Evolutionary conservation across 805 yeast species (phyloP).

Genomic region (Metschnikowia vanudenii): DNA sequence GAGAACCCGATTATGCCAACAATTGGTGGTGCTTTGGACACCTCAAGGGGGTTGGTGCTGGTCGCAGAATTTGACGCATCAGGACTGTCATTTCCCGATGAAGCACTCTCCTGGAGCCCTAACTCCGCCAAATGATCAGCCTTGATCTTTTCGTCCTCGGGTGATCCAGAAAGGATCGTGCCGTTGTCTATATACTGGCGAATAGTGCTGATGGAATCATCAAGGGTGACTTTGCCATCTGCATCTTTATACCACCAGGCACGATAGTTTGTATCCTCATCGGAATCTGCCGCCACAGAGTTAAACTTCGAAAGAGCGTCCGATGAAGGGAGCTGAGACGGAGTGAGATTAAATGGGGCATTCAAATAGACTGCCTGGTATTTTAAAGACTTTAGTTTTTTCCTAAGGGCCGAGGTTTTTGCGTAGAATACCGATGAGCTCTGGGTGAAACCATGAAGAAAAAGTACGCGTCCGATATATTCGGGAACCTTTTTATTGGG

Average conservation of each 20-base stretch:
- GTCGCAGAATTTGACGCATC: neutral
- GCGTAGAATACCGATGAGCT: constrained; percentile 79
- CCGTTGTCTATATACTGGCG: constrained; percentile 53
- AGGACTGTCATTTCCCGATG: neutral
- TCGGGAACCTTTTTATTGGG: neutral
- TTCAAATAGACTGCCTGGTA: constrained; percentile 74
- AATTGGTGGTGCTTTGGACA: constrained; percentile 48
- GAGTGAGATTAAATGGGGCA: constrained; percentile 67
- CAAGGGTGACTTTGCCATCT: constrained; percentile 44
- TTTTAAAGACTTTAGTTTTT: constrained; percentile 62
- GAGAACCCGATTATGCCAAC: constrained; percentile 89
- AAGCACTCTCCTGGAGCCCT: neutral
- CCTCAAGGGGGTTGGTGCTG: neutral
- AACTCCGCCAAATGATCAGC: constrained; percentile 6
- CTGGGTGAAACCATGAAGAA: constrained; percentile 90
- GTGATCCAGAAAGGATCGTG: constrained; percentile 42
- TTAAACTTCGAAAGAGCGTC: constrained; percentile 52
- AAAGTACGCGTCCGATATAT: constrained; percentile 56
- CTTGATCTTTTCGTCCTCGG: constrained; percentile 22
- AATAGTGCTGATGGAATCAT: constrained; percentile 50
- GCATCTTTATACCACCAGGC: constrained; percentile 78
- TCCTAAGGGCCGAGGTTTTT: constrained; percentile 86
- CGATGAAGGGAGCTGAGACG: constrained; percentile 73
- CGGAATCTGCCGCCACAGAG: constrained; percentile 36
- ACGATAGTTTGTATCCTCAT: constrained; percentile 36